Evolutionary conservation across 2,329 filamentous ascomycete species (phyloP).

Genomic region (Exophiala spinifera): DNA sequence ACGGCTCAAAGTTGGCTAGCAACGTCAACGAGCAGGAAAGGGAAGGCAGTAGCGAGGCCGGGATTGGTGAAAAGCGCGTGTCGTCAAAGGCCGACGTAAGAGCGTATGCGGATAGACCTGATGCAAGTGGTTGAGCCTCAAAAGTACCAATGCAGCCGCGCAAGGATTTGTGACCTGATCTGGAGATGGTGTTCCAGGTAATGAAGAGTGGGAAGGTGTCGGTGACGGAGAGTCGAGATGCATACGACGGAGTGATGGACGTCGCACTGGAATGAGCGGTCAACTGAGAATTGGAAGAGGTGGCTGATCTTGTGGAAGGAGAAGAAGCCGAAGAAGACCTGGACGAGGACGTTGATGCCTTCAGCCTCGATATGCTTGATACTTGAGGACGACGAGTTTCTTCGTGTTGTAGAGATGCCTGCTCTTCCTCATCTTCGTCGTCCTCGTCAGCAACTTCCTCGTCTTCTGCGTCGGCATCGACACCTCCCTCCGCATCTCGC

Average conservation of each 20-base stretch:
- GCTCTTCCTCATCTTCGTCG: slow-evolving; percentile 28
- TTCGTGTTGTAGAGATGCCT: slow-evolving; percentile 1
- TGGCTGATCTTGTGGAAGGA: slow-evolving; percentile 41
- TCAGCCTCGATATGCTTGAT: slow-evolving; percentile 31
- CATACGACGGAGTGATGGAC: slow-evolving; percentile 45
- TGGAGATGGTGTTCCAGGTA: slow-evolving; percentile 79
- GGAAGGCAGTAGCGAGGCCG: slow-evolving; percentile 45
- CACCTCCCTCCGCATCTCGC: slow-evolving; percentile 15
- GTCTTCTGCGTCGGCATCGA: slow-evolving; percentile 29
- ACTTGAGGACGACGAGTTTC: slow-evolving; percentile 22
- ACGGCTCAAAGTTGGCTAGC: slow-evolving; percentile 79
- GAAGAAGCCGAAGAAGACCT: slow-evolving; percentile 38
- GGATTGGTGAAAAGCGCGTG: slow-evolving; percentile 59
- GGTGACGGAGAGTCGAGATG: slow-evolving; percentile 33
- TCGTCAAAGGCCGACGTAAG: slow-evolving; percentile 73
- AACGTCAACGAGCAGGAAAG: slow-evolving; percentile 68
- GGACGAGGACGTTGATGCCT: slow-evolving; percentile 28
- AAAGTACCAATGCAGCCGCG: slow-evolving; percentile 98
- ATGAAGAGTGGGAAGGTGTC: slow-evolving; percentile 77
- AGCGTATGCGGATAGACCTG: slow-evolving; percentile 75
- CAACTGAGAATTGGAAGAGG: slow-evolving; percentile 43
- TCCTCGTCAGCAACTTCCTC: slow-evolving; percentile 37
- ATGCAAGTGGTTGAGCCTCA: slow-evolving; percentile 67
- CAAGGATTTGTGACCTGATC: slow-evolving; percentile 62
- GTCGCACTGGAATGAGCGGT: slow-evolving; percentile 46